phyloP scores from a whole-genome alignment of 306 rosid species.

The Castanospermum australe region DNA sequence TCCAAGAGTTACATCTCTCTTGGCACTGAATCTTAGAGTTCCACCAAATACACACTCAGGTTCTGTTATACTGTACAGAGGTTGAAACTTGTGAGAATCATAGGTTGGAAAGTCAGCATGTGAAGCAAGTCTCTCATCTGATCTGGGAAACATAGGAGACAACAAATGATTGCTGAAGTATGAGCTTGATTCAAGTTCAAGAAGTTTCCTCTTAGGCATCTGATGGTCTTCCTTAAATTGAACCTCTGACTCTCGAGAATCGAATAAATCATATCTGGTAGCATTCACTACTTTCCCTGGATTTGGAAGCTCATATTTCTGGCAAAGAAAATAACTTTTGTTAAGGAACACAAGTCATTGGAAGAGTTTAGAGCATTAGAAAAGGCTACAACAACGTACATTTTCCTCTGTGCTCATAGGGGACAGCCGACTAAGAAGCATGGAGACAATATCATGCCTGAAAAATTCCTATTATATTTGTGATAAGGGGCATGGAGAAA shows the following conservation, averaged over 20 bases:
- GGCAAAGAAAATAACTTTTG: constrained; percentile 28
- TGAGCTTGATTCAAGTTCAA: constrained; percentile 43
- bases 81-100: constrained; percentile 23
- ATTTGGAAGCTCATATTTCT: constrained; percentile 33
- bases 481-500: constrained; percentile 18
- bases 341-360: constrained; percentile 9
- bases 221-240: constrained; percentile 38
- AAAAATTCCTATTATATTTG: constrained; percentile 32
- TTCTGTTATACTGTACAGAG: constrained; percentile 34
- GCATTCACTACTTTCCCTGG: constrained; percentile 28
- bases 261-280: constrained; percentile 34
- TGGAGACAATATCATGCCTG: constrained; percentile 61
- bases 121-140: constrained; percentile 37
- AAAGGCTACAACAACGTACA: constrained; percentile 45
- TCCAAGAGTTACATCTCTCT: constrained; percentile 20
- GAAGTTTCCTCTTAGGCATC: constrained; percentile 33
- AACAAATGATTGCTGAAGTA: constrained; percentile 30
- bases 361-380: constrained; percentile 10
- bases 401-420: constrained; percentile 41
- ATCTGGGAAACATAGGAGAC: constrained; percentile 37
- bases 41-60: constrained; percentile 35
- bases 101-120: constrained; percentile 33
- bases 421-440: constrained; percentile 71
- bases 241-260: constrained; percentile 38
- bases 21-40: constrained; percentile 32